Evolutionary conservation across 371 early-diverging fungal genomes (phyloP), one percentile per base, ranked within the genome.

Genomic region (Rhizopus arrhizus): DNA sequence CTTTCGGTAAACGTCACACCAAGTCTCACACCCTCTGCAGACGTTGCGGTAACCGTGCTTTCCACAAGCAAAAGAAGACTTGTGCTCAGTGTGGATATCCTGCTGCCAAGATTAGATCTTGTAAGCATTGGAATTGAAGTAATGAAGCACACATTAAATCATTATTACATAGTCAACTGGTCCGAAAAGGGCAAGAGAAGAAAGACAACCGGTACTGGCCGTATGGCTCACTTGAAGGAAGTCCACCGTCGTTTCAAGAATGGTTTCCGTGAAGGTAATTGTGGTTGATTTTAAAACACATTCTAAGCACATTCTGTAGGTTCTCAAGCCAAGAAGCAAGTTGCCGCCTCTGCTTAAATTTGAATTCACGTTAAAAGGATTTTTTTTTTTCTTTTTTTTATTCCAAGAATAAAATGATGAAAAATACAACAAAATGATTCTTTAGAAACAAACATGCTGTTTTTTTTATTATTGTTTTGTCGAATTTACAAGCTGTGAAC

Each of bases 41-140:
- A 74, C 90, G 99, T 74, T 99, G 99, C 81, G 99, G 99, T 53
- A 89, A 89, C 68, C 93, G 96, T 69, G 86, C 97, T 59, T 99
- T 95, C 93, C 99, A 99, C 92, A 95, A 93, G 89, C 98, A 98
- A 85, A 97, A 98, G 92, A 92, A 95, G 89, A 93, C 91, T 60
- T 99, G 99, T 86, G 91, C 98, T 69, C 91, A 91, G 75, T 99
- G 99, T 87, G 99, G 94, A 61, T 99, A 96, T 86, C 99, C 99
- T 50, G 84, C 95, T 68, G 94, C 96, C 67, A 98, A 97, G 89
- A 90, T 88, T 83, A 90, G 99, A 78, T 88, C 84, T 78, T 96
- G 90, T 92, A 78, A 82, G 89, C 85, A 58, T 35, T 42, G 22
- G 22, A n/a, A 38, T 34, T 35, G n/a, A 22, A 8, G 46, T 13